Evolutionary conservation across 2,329 filamentous ascomycete genomes (phyloP), one percentile per base, ranked within the genome.

Genomic region (Curvularia spicifera): DNA sequence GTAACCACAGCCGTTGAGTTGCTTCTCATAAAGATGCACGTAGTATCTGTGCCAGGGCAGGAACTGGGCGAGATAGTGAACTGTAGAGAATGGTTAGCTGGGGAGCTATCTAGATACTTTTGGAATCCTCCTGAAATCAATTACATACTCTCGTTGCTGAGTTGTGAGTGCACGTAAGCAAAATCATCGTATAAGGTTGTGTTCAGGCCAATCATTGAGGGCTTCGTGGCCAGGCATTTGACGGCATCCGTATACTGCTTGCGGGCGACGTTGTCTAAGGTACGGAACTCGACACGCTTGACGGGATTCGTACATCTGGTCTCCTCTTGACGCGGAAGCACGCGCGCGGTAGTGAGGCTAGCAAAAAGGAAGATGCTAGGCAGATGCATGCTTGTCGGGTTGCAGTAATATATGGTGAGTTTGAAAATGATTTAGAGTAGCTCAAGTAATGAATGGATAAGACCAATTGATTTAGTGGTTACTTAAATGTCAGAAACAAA

Each of bases 31-130:
- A 4, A 45, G 43, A 45, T 45, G 15, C 12, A 29, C 24, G 28
- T 29, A 45, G 13, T 45, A 45, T 8, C 43, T 45, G 24, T 45
- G 43, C 43, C 43, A 45, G 7, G 43, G 43, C 43, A 45, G 43
- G 22, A 45, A 45, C 7, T 13, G 13, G 9, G 43, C 43, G 5
- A 45, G 24, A 29, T 45, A 45, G 24, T 45, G 43, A 29, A 45
- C 43, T 45, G 7, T 5, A 45, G 3, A 29, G 18, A 18, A 18
- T 18, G n/a, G 13, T 28, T 28, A 45, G 43, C 28, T 29, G 18
- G 9, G 9, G 1, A 18, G 18, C 18, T 18, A 18, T 18, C 18
- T 18, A 1, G 18, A 18, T 18, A 18, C 1, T 18, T 18, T 1
- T 18, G 18, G 1, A 18, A 40, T 2, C 15, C n/a, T 5, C 37